Evolutionary conservation across 2,329 filamentous ascomycete genomes (phyloP).

Genomic region (Leptosphaerulina australis): DNA sequence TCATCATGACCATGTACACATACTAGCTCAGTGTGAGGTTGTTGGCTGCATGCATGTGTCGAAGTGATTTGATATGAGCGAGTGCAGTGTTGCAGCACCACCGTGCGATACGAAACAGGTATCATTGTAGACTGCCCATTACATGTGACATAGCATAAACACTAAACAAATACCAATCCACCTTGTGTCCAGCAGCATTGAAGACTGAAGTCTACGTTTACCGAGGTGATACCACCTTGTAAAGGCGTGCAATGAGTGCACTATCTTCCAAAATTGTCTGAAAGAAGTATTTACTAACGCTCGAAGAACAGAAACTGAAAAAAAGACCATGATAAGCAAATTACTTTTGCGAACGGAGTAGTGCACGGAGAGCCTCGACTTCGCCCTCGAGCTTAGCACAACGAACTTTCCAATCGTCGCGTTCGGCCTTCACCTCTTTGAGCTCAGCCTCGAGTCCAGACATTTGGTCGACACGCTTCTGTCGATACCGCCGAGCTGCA

Average conservation of each 20-base stretch:
- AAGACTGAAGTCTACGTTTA: conserved; percentile 38
- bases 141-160: not conserved
- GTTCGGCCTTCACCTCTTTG: conserved; percentile 63
- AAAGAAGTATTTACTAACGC: conserved; percentile 17
- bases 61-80: not conserved
- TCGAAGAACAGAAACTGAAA: conserved; percentile 6
- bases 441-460: conserved; percentile 65
- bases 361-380: conserved; percentile 63
- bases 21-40: not conserved
- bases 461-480: conserved; percentile 72
- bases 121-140: conserved; percentile 4
- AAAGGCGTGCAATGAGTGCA: conserved; percentile 31
- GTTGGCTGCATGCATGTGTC: not conserved
- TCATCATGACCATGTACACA: conserved; percentile 2
- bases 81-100: not conserved
- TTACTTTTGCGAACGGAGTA: conserved; percentile 52
- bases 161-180: no score
- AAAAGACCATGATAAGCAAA: conserved; percentile 12
- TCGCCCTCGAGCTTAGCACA: conserved; percentile 71
- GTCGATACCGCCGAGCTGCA: conserved; percentile 73
- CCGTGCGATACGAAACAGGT: not conserved
- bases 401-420: conserved; percentile 67
- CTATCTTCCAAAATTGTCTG: conserved; percentile 42
- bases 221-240: conserved; percentile 36
- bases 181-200: conserved; percentile 14